Conservation (phyloP, 768 basidiomycete genomes). For the Pulveroboletus sp. region DNA sequence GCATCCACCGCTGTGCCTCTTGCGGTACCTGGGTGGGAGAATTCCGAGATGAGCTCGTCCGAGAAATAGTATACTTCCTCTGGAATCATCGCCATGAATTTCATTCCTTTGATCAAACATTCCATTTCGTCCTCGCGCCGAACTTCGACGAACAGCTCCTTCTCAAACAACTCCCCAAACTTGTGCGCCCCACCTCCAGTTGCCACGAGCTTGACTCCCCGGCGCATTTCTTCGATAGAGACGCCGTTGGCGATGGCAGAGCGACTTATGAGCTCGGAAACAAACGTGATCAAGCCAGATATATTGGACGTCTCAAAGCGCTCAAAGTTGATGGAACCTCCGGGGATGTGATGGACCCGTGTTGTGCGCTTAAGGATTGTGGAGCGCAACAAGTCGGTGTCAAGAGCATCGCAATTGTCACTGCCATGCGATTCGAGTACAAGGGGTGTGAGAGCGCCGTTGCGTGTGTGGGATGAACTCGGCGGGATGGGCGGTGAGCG, state of each 20-base stretch:
- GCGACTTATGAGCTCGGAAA: constrained; percentile 78
- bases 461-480: constrained; percentile 37
- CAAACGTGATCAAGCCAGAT: constrained; percentile 77
- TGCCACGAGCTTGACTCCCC: constrained; percentile 93
- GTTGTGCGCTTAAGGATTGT: constrained; percentile 65
- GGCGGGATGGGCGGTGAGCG: constrained; percentile 24
- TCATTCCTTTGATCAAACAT: constrained; percentile 92
- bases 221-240: constrained; percentile 84
- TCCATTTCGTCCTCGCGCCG: constrained; percentile 97
- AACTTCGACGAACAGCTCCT: constrained; percentile 78
- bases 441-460: constrained; percentile 79
- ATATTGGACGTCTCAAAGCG: constrained; percentile 94
- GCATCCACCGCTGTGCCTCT: constrained; percentile 3
- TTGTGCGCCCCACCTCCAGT: constrained; percentile 97
- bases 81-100: constrained; percentile 93
- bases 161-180: constrained; percentile 80
- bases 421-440: constrained; percentile 53
- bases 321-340: constrained; percentile 95
- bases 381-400: constrained; percentile 49
- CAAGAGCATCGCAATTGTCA: constrained; percentile 26
- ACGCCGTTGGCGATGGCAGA: constrained; percentile 86
- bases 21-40: constrained; percentile 35
- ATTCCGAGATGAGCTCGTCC: constrained; percentile 84
- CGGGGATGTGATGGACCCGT: constrained; percentile 69
- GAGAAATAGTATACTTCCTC: constrained; percentile 99